Conservation (phyloP, 768 basidiomycete genomes). For the Lactarius sp. region DNA sequence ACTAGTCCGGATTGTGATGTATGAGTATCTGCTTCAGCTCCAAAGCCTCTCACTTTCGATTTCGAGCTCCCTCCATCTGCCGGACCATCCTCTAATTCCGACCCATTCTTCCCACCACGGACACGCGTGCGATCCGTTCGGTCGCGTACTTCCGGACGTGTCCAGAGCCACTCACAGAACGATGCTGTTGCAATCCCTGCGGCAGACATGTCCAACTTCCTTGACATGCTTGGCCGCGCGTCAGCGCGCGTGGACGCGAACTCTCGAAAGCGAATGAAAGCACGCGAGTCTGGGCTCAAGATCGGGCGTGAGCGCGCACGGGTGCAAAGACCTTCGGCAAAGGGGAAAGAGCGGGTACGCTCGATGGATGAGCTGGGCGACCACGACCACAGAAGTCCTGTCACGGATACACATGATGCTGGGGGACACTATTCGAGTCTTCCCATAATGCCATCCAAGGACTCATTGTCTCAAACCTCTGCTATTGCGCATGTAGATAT, state of each 20-base stretch:
- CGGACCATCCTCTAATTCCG: constrained; percentile 4
- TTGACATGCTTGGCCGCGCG: constrained; percentile 18
- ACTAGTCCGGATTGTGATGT: not conserved
- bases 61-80: constrained; percentile 16
- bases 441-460: constrained; percentile 7
- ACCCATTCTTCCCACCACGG: constrained; percentile 2
- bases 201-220: constrained; percentile 12
- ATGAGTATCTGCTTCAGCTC: not conserved
- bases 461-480: not conserved
- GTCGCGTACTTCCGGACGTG: not conserved
- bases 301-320: not conserved
- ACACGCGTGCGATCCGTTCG: constrained; percentile 2
- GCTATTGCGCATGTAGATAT: not conserved
- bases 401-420: not conserved
- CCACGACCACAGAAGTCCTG: constrained; percentile 4
- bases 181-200: constrained; percentile 1
- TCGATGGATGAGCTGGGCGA: constrained; percentile 6
- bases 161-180: constrained; percentile 13
- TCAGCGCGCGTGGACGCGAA: constrained; percentile 19
- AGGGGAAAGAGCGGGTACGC: constrained; percentile 7
- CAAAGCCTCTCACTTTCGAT: constrained; percentile 17
- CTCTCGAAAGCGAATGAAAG: constrained; percentile 18
- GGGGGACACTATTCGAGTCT: constrained; percentile 9
- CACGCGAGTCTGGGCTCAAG: not conserved
- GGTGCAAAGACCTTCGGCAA: not conserved